A percentile compares a stretch with the other conserved stretches of the same genome.
These are phyloP conservation scores for Leptodontidium sp. DNA, from an alignment of 2,329 filamentous ascomycete species.

Conservation along the genomic window DNA sequence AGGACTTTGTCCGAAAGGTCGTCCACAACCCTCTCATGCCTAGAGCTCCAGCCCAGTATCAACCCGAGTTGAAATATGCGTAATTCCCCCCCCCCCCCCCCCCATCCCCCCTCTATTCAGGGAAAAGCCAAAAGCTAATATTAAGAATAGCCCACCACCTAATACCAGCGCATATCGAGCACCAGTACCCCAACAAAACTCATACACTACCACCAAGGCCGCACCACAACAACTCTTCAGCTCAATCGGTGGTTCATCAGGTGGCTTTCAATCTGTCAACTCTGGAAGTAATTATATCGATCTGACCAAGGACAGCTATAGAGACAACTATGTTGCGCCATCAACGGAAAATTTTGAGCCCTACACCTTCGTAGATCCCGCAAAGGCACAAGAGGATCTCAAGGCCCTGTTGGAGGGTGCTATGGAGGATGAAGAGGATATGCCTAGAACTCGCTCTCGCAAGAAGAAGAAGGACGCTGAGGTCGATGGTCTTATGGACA, in stretches of 20 bases:
- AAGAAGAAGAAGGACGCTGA: constrained; percentile 50
- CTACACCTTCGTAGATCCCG: constrained; percentile 60
- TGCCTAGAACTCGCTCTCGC: constrained; percentile 48
- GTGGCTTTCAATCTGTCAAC: constrained; percentile 42
- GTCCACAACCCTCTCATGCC: constrained; percentile 41
- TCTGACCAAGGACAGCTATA: constrained; percentile 41
- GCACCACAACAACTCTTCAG: constrained; percentile 41
- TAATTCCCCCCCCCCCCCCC: not conserved
- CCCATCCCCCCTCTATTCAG: not conserved
- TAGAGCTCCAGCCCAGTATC: constrained; percentile 39
- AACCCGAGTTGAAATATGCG: constrained; percentile 28
- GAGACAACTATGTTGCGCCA: constrained; percentile 32
- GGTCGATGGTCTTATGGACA: constrained; percentile 43
- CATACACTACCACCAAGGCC: constrained; percentile 45
- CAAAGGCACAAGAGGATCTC: constrained; percentile 77
- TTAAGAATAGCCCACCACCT: constrained; percentile 17
- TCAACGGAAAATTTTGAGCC: constrained; percentile 31
- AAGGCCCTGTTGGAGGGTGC: constrained; percentile 85
- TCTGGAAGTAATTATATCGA: constrained; percentile 44
- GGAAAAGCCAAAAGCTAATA: not conserved
- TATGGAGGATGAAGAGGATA: constrained; percentile 72
- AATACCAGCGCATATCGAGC: constrained; percentile 37
- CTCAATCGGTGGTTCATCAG: constrained; percentile 43
- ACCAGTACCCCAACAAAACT: constrained; percentile 33
- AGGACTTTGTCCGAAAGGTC: constrained; percentile 40